phyloP scores from a whole-genome alignment of 495 filamentous ascomycete species.

The Hypoxylon rickii region DNA sequence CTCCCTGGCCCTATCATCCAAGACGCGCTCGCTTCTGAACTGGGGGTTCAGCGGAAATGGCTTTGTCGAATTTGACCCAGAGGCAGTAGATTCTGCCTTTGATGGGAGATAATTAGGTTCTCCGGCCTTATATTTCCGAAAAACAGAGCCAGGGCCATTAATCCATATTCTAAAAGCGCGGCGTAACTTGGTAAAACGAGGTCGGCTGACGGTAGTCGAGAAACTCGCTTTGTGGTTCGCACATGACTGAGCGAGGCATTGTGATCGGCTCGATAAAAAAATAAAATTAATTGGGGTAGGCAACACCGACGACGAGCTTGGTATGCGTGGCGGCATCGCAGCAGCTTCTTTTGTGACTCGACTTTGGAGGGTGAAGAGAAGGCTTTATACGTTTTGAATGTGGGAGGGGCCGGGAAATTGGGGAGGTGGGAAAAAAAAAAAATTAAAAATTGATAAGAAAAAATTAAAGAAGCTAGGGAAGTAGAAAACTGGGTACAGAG shows the following conservation, averaged over 20 bases:
- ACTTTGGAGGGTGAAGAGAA: constrained; percentile 16
- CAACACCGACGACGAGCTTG: constrained; percentile 18
- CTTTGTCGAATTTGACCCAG: background rate
- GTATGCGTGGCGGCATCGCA: constrained; percentile 38
- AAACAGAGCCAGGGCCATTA: constrained; percentile 57
- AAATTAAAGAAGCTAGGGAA: too few species aligned
- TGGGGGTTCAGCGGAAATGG: constrained; percentile 78
- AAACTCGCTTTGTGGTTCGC: constrained; percentile 21
- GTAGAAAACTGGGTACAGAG: too few species aligned
- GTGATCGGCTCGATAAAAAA: constrained; percentile 1
- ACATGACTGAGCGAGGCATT: constrained; percentile 8
- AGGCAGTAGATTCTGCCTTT: constrained; percentile 51
- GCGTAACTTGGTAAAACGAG: constrained; percentile 43
- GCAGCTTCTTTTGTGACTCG: constrained; percentile 18
- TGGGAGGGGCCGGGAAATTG: too few species aligned
- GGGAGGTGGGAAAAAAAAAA: too few species aligned
- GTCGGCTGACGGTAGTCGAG: constrained; percentile 34
- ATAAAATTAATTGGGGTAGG: constrained; percentile 5
- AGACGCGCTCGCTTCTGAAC: constrained; percentile 73
- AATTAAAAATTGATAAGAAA: constrained; percentile 6
- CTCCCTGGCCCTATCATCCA: constrained; percentile 76
- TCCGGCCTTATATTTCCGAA: constrained; percentile 60
- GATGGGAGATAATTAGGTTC: constrained; percentile 69
- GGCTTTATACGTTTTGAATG: constrained; percentile 14
- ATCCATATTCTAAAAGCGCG: constrained; percentile 71